Conservation (phyloP, 208 protist species). For the Trypanosoma melophagium region DNA sequence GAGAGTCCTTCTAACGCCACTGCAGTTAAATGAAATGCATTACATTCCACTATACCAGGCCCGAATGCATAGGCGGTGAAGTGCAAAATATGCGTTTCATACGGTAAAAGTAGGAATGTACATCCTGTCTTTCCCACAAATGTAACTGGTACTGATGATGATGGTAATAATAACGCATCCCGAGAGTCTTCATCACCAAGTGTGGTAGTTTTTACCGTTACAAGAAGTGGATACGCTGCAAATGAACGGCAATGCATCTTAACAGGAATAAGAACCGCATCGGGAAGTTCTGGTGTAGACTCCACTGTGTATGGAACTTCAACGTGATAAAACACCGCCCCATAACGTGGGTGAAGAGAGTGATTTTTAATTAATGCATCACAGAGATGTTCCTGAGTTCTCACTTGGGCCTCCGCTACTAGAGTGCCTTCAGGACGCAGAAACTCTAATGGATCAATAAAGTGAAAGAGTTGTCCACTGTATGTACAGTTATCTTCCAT, state of each 20-base stretch:
- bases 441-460: slow-evolving; percentile 65
- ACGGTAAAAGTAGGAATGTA: slow-evolving; percentile 66
- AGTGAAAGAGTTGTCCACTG: slow-evolving; percentile 68
- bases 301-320: slow-evolving; percentile 22
- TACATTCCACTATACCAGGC: slow-evolving; percentile 70
- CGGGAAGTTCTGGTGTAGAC: slow-evolving; percentile 28
- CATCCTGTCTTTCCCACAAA: slow-evolving; percentile 69
- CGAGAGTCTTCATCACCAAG: neutral
- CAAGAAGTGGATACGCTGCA: slow-evolving; percentile 58
- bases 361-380: slow-evolving; percentile 38
- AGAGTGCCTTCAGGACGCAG: slow-evolving; percentile 7
- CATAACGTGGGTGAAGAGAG: slow-evolving; percentile 47
- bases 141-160: slow-evolving; percentile 36
- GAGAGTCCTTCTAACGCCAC: slow-evolving; percentile 33
- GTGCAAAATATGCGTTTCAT: slow-evolving; percentile 46
- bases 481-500: slow-evolving; percentile 23
- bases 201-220: slow-evolving; percentile 21
- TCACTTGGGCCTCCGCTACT: slow-evolving; percentile 32
- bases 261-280: slow-evolving; percentile 43
- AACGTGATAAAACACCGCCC: slow-evolving; percentile 42
- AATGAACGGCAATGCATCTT: slow-evolving; percentile 67
- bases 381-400: slow-evolving; percentile 54
- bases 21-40: slow-evolving; percentile 54
- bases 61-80: slow-evolving; percentile 64
- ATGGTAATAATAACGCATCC: neutral